Percentiles rank a stretch among this genome's conserved stretches.
phyloP scores from a whole-genome alignment of 257 asterid genomes.

The Penstemon barbatus region DNA sequence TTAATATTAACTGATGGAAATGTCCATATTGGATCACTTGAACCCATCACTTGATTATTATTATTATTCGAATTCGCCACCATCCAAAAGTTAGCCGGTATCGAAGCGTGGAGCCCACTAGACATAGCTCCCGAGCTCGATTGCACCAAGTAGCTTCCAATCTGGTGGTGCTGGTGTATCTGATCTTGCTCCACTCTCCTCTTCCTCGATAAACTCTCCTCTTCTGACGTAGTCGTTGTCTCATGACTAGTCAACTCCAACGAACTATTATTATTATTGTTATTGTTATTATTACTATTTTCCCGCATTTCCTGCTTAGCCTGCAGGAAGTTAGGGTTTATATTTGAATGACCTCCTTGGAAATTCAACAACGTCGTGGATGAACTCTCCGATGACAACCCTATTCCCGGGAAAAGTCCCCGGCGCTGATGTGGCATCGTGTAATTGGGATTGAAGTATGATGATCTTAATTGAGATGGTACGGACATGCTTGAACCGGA shows the following conservation, averaged over 20 bases:
- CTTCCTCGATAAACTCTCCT: conserved; percentile 58
- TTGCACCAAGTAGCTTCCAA: conserved; percentile 73
- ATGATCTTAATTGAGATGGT: conserved; percentile 80
- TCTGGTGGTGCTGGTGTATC: conserved; percentile 52
- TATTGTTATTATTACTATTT: not conserved
- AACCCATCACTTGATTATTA: conserved; percentile 41
- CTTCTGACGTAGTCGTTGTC: conserved; percentile 27
- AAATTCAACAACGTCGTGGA: conserved; percentile 54
- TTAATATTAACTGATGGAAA: conserved; percentile 57
- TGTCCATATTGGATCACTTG: conserved; percentile 82
- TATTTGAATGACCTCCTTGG: conserved; percentile 34
- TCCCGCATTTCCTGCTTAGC: conserved; percentile 65
- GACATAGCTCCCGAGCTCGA: conserved; percentile 72
- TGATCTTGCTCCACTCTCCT: conserved; percentile 44
- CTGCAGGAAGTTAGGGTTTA: too few species aligned
- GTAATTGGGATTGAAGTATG: conserved; percentile 65
- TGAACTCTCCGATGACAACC: conserved; percentile 1
- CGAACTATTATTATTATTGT: too few species aligned
- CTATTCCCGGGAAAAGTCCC: too few species aligned
- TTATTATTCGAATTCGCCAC: conserved; percentile 65
- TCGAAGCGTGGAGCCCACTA: conserved; percentile 57
- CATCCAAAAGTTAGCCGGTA: conserved; percentile 95
- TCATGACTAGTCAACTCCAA: conserved; percentile 27
- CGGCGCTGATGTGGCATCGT: conserved; percentile 33
- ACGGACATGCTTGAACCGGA: conserved; percentile 93